Base-by-base conservation (phyloP, 176 grass and related monocot species). In the Aegilops longissima region DNA sequence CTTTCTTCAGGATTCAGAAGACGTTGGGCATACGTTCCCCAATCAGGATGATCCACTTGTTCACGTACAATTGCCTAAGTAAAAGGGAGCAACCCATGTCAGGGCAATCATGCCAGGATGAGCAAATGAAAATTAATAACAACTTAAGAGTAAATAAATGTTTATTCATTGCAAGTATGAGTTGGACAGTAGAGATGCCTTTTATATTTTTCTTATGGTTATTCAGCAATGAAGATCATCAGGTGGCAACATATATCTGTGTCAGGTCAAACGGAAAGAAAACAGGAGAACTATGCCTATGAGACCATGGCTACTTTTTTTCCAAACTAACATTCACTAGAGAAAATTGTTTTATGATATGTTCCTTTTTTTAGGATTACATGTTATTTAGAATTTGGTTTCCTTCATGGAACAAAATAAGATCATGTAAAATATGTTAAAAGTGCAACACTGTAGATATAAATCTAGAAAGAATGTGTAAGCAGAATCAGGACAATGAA, bases 1-100 rank as follows among this genome's bases (percentile, higher is more conserved):
- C 93, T 92, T 81, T 92, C 81, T 81, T 98, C 96, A 69, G 86
- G 85, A 83, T 91, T 87, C 49, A 98, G 82, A 90, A 98, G 96
- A 56, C 70, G 40, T 58, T 94, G 90, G 75, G 92, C 96, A 95
- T 92, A 95, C 31, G 79, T 36, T 92, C 96, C 96, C 96, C 96
- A 98, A 59, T 10, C 39, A 79, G 84, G 90, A 91, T 98, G 96
- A 59, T 58, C 71, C 24, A 79, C 84, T 94, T 98, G 96, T 54
- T 94, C 96, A 38, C 29, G 80, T 58, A 88, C 88, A 85, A 95
- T 90, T 83, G 89, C 83, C 96, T 98, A 88, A n/a, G 29, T 68
- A 70, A 66, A 89, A 84, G 34, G 56, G 9, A 73, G 17, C 6
- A 63, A 87, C 73, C 24, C 62, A 91, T 85, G 45, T 76, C 77